Evolutionary conservation across 768 basidiomycete species (phyloP), one percentile per base, ranked within the genome.

Genomic region (Tylopilus balloui): DNA sequence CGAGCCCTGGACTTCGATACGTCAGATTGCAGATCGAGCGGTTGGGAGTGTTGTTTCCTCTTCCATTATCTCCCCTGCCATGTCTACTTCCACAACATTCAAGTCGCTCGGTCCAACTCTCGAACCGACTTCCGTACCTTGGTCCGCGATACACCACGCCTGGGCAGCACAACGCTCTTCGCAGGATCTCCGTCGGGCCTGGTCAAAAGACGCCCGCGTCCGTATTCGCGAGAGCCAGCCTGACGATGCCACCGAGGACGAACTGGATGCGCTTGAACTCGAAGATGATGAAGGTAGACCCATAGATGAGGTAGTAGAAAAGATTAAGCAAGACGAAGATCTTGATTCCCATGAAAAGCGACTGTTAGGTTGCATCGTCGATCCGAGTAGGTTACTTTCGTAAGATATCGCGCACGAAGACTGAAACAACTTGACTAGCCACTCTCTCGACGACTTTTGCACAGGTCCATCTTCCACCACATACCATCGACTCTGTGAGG

Each of bases 401-500:
- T 32, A 11, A 3, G 11, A 38, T 43, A 35, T 34, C 29, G 10
- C 21, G 42, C 19, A 42, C n/a, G 47, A 35, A 17, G 6, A n/a
- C 35, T 58, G 19, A 61, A 27, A 34, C 28, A 19, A 52, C 45
- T 23, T 9, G 31, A 23, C 27, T 48, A 90, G 88, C 67, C 23
- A 73, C 86, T 0, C 82, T 92, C 71, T 78, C 84, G 12, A 94
- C 92, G 8, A 83, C 88, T 0, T 96, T 95, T 66, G 75, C 74
- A 44, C 86, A 93, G 55, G 92, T 96, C 21, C 91, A 94, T 65
- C 77, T 97, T 36, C 92, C 93, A 10, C 67, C 80, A 15, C 84
- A 86, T 63, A 95, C 92, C 0, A 88, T 95, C 41, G 93, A 97
- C 66, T 87, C 91, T 20, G 84, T 97, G 36, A 81, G 94, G 56